phyloP scores from a whole-genome alignment of 2,329 filamentous ascomycete genomes.

The Acephala macrosclerotiorum region DNA sequence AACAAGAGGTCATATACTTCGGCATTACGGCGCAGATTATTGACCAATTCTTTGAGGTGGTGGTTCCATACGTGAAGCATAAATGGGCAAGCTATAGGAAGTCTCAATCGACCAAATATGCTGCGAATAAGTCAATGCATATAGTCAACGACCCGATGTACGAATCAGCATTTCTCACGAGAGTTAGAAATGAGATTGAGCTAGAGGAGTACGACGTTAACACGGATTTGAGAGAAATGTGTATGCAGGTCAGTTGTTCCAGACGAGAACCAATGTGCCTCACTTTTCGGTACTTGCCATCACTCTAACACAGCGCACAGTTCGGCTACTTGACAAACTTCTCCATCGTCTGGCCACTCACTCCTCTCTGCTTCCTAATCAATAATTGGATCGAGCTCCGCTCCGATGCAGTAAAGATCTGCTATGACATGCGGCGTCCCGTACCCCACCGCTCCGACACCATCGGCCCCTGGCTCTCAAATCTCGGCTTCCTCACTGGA shows the following conservation, averaged over 20 bases:
- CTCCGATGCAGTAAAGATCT: conserved; percentile 92
- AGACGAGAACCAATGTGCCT: too few relatives aligned
- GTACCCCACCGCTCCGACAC: conserved; percentile 88
- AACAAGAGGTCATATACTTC: conserved; percentile 1
- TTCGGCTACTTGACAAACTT: conserved; percentile 87
- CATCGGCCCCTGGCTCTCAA: conserved; percentile 89
- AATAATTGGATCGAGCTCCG: conserved; percentile 96
- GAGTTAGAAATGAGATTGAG: conserved; percentile 8
- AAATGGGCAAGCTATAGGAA: not conserved
- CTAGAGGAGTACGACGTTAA: conserved; percentile 7
- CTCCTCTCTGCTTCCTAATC: conserved; percentile 82
- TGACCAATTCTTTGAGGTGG: conserved; percentile 2
- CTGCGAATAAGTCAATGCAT: not conserved
- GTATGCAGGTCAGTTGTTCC: conserved; percentile 4
- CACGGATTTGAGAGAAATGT: conserved; percentile 1
- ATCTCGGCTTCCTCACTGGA: conserved; percentile 87
- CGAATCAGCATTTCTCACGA: not conserved
- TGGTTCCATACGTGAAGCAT: not conserved
- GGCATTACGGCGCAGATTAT: conserved; percentile 4
- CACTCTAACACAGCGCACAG: not conserved
- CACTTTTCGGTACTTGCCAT: too few relatives aligned
- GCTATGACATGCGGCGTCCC: conserved; percentile 83
- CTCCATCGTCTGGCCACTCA: conserved; percentile 90
- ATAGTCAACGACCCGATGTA: not conserved
- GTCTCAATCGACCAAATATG: not conserved